A percentile compares a stretch with the other conserved stretches of the same genome.
phyloP scores from a whole-genome alignment of 768 basidiomycete genomes.

The Coprinellus micaceus region DNA sequence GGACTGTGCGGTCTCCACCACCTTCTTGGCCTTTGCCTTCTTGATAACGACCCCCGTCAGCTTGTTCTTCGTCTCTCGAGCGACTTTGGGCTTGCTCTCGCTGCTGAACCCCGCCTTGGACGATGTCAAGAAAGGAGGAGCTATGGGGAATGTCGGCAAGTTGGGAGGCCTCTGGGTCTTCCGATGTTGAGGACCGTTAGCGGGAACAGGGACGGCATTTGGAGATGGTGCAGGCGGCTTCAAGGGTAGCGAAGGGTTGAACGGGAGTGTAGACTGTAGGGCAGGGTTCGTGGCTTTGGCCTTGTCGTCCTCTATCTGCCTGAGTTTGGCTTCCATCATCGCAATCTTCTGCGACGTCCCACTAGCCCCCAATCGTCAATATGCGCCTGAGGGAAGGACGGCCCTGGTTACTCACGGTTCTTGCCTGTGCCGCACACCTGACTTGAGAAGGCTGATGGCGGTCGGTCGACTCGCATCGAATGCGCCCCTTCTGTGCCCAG shows the following conservation, averaged over 20 bases:
- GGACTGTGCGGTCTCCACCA: neutral
- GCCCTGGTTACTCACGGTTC: constrained; percentile 48
- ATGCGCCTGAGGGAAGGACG: neutral
- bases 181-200: neutral
- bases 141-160: constrained; percentile 2
- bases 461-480: constrained; percentile 71
- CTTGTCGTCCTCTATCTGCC: constrained; percentile 55
- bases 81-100: neutral
- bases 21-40: constrained; percentile 16
- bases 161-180: constrained; percentile 7
- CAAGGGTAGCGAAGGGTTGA: constrained; percentile 39
- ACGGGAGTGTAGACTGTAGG: constrained; percentile 11
- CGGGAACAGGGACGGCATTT: neutral
- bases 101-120: neutral
- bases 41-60: constrained; percentile 42
- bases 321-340: constrained; percentile 91
- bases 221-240: constrained; percentile 37
- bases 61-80: constrained; percentile 17
- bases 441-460: constrained; percentile 84
- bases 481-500: constrained; percentile 36
- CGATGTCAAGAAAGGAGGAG: constrained; percentile 2
- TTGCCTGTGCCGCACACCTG: constrained; percentile 39
- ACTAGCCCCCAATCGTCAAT: constrained; percentile 14
- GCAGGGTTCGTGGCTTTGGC: constrained; percentile 1
- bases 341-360: constrained; percentile 91